Percentiles rank a stretch among this genome's conserved stretches.
phyloP scores from a whole-genome alignment of 495 filamentous ascomycete genomes.

The Massariosphaeria phaeospora region DNA sequence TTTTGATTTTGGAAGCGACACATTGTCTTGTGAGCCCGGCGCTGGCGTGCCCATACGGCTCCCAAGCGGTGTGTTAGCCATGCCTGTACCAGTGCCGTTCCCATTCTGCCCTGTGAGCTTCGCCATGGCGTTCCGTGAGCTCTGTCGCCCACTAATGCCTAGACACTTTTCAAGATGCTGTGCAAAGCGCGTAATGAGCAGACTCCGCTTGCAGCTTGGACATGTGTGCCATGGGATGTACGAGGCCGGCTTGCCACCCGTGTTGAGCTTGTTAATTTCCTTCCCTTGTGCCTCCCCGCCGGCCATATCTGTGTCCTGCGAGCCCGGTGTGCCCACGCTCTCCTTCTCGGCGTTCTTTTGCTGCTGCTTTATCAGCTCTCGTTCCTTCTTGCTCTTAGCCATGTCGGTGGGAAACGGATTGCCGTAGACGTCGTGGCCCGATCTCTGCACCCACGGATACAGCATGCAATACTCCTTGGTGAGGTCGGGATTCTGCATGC shows the following conservation, averaged over 20 bases:
- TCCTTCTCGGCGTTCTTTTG: conserved; percentile 32
- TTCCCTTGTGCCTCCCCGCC: conserved; percentile 19
- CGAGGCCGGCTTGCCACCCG: conserved; percentile 53
- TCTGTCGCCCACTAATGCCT: conserved; percentile 65
- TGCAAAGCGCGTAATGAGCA: conserved; percentile 57
- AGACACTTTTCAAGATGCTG: conserved; percentile 80
- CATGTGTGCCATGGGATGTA: conserved; percentile 70
- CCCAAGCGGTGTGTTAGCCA: conserved; percentile 51
- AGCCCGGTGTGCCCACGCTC: conserved; percentile 34
- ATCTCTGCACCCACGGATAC: conserved; percentile 65
- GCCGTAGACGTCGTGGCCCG: conserved; percentile 77
- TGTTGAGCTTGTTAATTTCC: conserved; percentile 32
- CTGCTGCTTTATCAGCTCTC: conserved; percentile 36
- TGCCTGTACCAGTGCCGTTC: conserved; percentile 27
- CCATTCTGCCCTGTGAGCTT: conserved; percentile 37
- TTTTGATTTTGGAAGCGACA: conserved; percentile 47
- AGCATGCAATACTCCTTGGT: conserved; percentile 63
- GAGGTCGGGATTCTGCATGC: conserved; percentile 34
- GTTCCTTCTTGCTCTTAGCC: conserved; percentile 53
- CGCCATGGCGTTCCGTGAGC: conserved; percentile 48
- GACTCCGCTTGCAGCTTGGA: conserved; percentile 57
- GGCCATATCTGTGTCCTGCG: conserved; percentile 33
- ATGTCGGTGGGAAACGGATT: conserved; percentile 64
- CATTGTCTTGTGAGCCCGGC: conserved; percentile 44
- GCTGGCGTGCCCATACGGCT: conserved; percentile 57